Evolutionary conservation across 2,329 filamentous ascomycete genomes (phyloP).

Genomic region (Trichoderma asperellum): DNA sequence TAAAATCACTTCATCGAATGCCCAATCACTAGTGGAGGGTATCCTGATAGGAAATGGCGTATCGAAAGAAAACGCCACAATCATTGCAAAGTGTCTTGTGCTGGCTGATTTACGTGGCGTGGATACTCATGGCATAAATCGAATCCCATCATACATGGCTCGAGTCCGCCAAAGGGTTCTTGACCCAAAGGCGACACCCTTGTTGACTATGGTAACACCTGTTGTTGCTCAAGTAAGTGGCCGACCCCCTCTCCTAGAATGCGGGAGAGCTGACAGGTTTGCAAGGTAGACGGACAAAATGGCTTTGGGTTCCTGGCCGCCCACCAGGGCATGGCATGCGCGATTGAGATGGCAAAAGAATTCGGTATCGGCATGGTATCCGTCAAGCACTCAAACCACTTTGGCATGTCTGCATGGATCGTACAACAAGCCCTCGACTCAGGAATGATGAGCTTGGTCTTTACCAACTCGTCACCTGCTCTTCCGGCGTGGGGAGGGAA

Average conservation of each 20-base stretch:
- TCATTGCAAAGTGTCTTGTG: constrained; percentile 70
- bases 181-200: constrained; percentile 62
- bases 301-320: constrained; percentile 77
- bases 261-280: too few relatives aligned
- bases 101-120: constrained; percentile 77
- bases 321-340: constrained; percentile 65
- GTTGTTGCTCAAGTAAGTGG: constrained; percentile 59
- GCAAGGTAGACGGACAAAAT: constrained; percentile 66
- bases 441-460: constrained; percentile 70
- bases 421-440: constrained; percentile 77
- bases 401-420: constrained; percentile 81
- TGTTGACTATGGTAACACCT: constrained; percentile 65
- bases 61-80: constrained; percentile 58
- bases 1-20: constrained; percentile 45
- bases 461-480: constrained; percentile 73
- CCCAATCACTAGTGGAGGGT: constrained; percentile 52
- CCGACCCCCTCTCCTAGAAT: too few relatives aligned
- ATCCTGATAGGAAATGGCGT: constrained; percentile 67
- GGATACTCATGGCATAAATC: constrained; percentile 77
- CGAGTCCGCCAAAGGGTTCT: constrained; percentile 74
- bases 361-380: constrained; percentile 77
- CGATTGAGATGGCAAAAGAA: constrained; percentile 65
- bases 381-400: constrained; percentile 79
- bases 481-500: constrained; percentile 72
- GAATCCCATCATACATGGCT: constrained; percentile 76